Evolutionary conservation across 2,329 filamentous ascomycete genomes (phyloP), one percentile per base, ranked within the genome.

Genomic region (Penicillium sp.): DNA sequence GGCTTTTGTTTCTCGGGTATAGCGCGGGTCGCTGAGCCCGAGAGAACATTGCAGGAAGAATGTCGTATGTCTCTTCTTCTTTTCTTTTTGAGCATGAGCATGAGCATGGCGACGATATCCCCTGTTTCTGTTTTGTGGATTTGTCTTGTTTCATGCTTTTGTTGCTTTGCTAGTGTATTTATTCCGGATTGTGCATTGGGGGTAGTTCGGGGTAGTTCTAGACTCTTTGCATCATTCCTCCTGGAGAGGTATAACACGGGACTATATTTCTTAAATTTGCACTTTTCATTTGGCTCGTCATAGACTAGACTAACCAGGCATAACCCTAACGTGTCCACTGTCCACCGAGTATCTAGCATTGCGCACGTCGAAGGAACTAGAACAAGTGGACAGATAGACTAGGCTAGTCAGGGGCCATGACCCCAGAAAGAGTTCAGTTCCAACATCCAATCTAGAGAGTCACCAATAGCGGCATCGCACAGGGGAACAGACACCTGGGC

Each of bases 101-200:
- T 56, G 41, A 51, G 55, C 52, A 47, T 56, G 46, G 51, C 50
- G 58, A 57, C 49, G 51, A 59, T 58, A 59, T 59, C 51, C 57
- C 51, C 47, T 49, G 28, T 29, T 42, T 48, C 48, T 18, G 47
- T 51, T 50, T 50, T 44, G 38, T 44, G 13, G 33, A 20, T 44
- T 35, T 35, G 40, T 49, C 23, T 52, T 40, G 29, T 32, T 37
- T 7, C 37, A 39, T 25, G 23, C 15, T 23, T 6, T 24, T 24
- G 10, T 25, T 25, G 12, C 20, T 39, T 24, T 28, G 27, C 25
- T 18, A 6, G 32, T 10, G 20, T n/a, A 4, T 27, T n/a, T 6
- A 4, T 27, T 24, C 3, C 13, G 23, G 12, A 15, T 27, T 15
- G 24, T n/a, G 23, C 6, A 9, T 35, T 23, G 20, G 20, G 20